Conservation (phyloP, 202 grass and related monocot species). For the Hordeum pubiflorum region DNA sequence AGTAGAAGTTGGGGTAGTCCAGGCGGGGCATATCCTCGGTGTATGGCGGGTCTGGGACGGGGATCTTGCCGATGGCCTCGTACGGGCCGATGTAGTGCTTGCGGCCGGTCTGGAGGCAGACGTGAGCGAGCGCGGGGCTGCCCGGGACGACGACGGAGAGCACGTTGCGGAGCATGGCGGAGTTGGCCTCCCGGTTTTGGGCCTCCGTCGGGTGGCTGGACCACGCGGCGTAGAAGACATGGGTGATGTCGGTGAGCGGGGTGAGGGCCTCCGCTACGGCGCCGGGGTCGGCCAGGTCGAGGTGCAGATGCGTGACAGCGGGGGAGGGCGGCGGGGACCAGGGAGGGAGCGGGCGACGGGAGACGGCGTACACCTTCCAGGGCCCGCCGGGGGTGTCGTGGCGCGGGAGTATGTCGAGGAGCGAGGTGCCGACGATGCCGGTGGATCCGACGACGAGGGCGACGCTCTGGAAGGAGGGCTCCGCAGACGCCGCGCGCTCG, state of each 20-base stretch:
- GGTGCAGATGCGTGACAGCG: constrained; percentile 52
- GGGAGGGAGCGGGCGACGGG: constrained; percentile 34
- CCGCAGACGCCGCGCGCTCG: constrained; percentile 24
- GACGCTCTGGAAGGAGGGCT: constrained; percentile 51
- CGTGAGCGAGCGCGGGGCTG: constrained; percentile 57
- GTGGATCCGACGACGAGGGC: constrained; percentile 69
- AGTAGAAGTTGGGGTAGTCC: constrained; percentile 60
- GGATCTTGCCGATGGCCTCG: constrained; percentile 13
- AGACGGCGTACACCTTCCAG: constrained; percentile 84
- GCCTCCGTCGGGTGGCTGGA: constrained; percentile 29
- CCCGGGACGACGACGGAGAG: constrained; percentile 52
- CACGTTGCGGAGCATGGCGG: constrained; percentile 77
- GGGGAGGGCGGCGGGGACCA: constrained; percentile 30
- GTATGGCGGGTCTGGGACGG: constrained; percentile 43
- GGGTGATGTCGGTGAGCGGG: constrained; percentile 54
- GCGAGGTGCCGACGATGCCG: constrained; percentile 65
- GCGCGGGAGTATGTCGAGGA: constrained; percentile 76
- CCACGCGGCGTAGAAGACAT: constrained; percentile 70
- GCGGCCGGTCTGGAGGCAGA: constrained; percentile 83
- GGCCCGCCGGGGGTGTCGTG: constrained; percentile 69
- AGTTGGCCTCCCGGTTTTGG: constrained; percentile 39
- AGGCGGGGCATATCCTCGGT: constrained; percentile 73
- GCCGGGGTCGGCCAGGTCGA: constrained; percentile 52
- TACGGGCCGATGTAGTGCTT: constrained; percentile 67
- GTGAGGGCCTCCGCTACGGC: constrained; percentile 40